phyloP scores from a whole-genome alignment of 495 filamentous ascomycete genomes.

The Cenococcum geophilum region DNA sequence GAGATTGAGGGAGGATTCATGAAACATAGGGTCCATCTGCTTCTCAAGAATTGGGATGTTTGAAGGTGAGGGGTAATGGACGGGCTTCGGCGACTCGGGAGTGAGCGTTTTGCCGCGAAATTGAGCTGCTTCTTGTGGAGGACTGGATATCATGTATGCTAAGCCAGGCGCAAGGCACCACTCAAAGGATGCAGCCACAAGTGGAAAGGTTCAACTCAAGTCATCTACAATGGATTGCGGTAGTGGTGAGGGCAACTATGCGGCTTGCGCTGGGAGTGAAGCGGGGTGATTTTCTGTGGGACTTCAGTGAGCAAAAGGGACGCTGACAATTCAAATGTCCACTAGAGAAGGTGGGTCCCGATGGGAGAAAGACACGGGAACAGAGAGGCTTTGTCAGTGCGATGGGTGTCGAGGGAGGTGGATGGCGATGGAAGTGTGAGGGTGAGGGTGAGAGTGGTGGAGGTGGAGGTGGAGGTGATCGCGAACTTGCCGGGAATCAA shows the following conservation, averaged over 20 bases:
- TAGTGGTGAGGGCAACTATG: constrained; percentile 7
- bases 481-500: not conserved
- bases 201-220: constrained; percentile 25
- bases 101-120: constrained; percentile 63
- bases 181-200: constrained; percentile 14
- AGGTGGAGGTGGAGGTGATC: not conserved
- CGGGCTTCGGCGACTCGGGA: constrained; percentile 64
- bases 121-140: constrained; percentile 58
- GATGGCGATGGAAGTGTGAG: not conserved
- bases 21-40: constrained; percentile 67
- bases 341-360: not conserved
- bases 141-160: constrained; percentile 57
- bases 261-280: constrained; percentile 2
- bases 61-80: constrained; percentile 62
- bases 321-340: not conserved
- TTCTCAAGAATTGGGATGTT: constrained; percentile 66
- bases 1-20: constrained; percentile 51
- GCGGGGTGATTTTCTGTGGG: not conserved
- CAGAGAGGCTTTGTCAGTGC: not conserved
- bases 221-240: constrained; percentile 25
- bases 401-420: not conserved
- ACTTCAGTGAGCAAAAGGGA: not conserved
- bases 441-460: not conserved
- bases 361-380: not conserved
- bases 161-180: constrained; percentile 22